phyloP scores from a whole-genome alignment of 331 rosid genomes.

The Acacia pycnantha region DNA sequence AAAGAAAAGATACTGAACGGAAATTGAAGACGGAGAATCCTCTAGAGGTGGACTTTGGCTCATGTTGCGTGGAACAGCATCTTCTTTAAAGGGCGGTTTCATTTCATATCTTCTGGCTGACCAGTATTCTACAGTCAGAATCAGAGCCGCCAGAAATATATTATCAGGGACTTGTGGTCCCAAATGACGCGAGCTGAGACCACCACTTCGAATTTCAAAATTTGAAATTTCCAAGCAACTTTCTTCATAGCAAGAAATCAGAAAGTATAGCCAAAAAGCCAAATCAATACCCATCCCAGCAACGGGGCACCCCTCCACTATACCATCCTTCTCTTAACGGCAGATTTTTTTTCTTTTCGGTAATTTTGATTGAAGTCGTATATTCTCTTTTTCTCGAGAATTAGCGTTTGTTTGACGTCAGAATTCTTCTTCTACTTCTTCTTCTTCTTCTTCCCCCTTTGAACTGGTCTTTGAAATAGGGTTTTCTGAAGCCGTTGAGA shows the following conservation, averaged over 20 bases:
- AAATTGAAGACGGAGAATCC: neutral
- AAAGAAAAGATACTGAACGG: neutral
- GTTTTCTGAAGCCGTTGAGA: slow-evolving; percentile 11
- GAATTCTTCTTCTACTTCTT: neutral
- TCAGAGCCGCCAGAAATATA: neutral
- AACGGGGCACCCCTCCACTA: neutral
- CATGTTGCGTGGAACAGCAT: neutral
- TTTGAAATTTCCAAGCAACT: neutral
- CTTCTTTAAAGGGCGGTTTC: neutral
- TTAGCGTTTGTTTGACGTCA: slow-evolving; percentile 6
- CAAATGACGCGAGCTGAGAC: neutral
- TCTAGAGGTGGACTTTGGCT: neutral
- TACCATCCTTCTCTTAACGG: neutral
- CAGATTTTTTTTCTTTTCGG: neutral
- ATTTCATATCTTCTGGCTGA: neutral
- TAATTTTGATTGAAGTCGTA: neutral
- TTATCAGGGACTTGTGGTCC: neutral
- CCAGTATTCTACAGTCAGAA: neutral
- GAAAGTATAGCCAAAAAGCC: neutral
- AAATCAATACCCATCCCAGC: neutral
- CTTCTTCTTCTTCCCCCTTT: neutral
- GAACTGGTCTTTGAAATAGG: slow-evolving; percentile 29
- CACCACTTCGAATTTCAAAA: neutral
- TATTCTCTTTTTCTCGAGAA: slow-evolving; percentile 4
- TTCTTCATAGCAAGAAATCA: neutral